Base-by-base conservation (phyloP, 2,329 filamentous ascomycete genomes). In the Claviceps quebecensis region DNA sequence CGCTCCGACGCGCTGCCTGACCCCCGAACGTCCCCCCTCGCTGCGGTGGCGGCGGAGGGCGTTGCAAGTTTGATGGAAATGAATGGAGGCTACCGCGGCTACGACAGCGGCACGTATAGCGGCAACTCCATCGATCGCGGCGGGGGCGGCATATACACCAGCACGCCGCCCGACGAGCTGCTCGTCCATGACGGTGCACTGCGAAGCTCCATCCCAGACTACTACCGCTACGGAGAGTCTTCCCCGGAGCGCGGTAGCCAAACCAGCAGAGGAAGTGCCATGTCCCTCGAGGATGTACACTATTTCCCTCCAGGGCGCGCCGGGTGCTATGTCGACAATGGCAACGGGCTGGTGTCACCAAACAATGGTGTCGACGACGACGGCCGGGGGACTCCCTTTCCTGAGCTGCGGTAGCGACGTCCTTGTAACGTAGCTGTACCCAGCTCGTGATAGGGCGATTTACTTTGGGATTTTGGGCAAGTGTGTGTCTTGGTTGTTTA, bases 191-290 rank as follows among this genome's bases (percentile, higher is more conserved):
- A 52, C 54, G 50, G 17, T 53, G 56, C 40, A 36, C 54, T 29
- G 45, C 55, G 50, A 44, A 37, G 58, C 55, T 47, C 55, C 50
- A 51, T 55, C 44, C 40, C 58, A 48, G 47, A 63, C 36, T 59
- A 64, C 52, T 66, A 66, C 57, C 60, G 63, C 49, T 66, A 65
- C 53, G 57, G 56, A 3, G 63, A 64, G 47, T 61, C 51, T 34
- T n/a, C 47, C 7, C 9, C 47, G 8, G 50, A 52, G 14, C 53
- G 52, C 16, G 44, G 41, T 16, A 34, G 41, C 9, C 17, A 34
- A 17, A 11, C 16, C 26, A 23, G 14, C 19, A n/a, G 16, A 34
- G 46, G 40, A 38, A 46, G 9, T 36, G 41, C 37, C 17, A 29
- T 44, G 37, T 11, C 41, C 7, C 34, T 54, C 51, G 51, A 53